Conservation (phyloP, 1,284 basidiomycete genomes). For the Puccinia polysora region DNA sequence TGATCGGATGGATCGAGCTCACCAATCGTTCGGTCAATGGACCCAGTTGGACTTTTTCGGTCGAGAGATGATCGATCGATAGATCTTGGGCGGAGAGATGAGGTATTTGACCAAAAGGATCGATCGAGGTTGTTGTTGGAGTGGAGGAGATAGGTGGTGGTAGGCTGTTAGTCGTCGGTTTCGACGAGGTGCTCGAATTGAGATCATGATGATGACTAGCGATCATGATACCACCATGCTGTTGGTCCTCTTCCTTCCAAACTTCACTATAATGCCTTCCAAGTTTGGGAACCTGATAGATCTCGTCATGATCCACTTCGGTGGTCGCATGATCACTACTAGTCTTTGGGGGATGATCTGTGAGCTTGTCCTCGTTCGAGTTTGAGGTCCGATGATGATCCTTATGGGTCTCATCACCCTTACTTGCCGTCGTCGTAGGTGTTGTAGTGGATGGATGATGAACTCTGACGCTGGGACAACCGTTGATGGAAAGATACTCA, state of each 20-base stretch:
- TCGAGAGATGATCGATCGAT: slow-evolving; percentile 61
- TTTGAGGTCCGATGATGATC: not conserved
- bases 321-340: slow-evolving; percentile 66
- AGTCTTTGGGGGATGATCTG: slow-evolving; percentile 73
- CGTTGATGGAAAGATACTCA: slow-evolving; percentile 28
- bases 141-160: no score
- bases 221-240: slow-evolving; percentile 55
- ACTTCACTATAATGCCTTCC: slow-evolving; percentile 81
- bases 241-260: slow-evolving; percentile 85
- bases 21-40: slow-evolving; percentile 66
- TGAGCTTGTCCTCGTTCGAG: not conserved
- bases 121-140: no score
- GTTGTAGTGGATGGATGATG: not conserved
- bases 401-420: no score
- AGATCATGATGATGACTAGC: no score
- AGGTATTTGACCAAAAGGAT: slow-evolving; percentile 4
- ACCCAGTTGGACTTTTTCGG: slow-evolving; percentile 65
- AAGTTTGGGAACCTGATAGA: slow-evolving; percentile 55
- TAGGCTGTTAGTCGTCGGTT: no score
- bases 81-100: slow-evolving; percentile 63
- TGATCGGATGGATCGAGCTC: slow-evolving; percentile 47
- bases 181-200: no score
- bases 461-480: slow-evolving; percentile 50
- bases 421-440: not conserved
- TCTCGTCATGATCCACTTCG: not conserved